Evolutionary conservation across 768 basidiomycete genomes (phyloP), one percentile per base, ranked within the genome.

Genomic region (Piloderma croceum): DNA sequence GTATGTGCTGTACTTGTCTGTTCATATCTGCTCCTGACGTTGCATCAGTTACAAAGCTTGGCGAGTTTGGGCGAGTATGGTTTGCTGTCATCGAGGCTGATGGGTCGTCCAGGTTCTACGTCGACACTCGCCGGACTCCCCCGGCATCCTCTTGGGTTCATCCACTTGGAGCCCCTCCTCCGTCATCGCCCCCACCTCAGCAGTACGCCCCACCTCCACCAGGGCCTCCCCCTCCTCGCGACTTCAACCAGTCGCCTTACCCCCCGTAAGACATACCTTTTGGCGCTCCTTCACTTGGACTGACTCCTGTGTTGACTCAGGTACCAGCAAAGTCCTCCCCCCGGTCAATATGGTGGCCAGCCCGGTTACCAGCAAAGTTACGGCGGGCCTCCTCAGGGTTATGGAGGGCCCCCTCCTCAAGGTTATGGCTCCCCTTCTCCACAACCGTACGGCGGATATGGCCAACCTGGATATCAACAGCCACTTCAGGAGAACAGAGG

Each of bases 111-210:
- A 88, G 86, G 85, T 89, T 76, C 67, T 89, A 89, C 47, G 82
- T 89, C 33, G 77, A 88, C 50, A 83, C 81, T 0, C 58, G 51
- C 19, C 70, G 73, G 33, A 61, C 68, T 13, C 84, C 85, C 4
- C 80, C 83, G 1, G 69, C 72, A 15, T 76, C 81, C 25, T 73
- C 70, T 11, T 89, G 86, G 86, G 67, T 63, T 1, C 86, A 87
- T 49, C 86, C 86, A 0, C 59, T 72, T n/a, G 81, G 79, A 3
- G 67, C 76, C 4, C 60, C 69, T 3, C 57, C 59, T 6, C 49
- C 61, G 21, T 53, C 65, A 21, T 61, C 73, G 2, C 70, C 68
- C 6, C 53, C 57, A 0, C 39, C 42, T 1, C 51, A 59, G 18
- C 57, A 58, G 45, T 70, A 66, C 49, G 33, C 36, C 7, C 36